Evolutionary conservation across 2,329 filamentous ascomycete genomes (phyloP), one percentile per base, ranked within the genome.

Genomic region (Hymenoscyphus infarciens): DNA sequence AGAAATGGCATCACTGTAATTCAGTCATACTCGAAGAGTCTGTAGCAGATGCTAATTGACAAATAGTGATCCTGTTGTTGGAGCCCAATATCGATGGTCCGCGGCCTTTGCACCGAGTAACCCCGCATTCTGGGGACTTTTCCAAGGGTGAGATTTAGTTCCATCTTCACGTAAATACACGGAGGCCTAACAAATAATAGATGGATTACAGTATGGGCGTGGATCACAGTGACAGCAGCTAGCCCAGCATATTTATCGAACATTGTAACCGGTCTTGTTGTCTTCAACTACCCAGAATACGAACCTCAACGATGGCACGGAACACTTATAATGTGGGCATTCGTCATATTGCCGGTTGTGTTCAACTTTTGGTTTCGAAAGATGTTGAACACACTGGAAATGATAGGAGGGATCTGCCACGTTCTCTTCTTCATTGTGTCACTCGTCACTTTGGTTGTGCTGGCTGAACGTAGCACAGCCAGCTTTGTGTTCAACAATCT

Each of bases 391-490:
- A 69, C 74, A 4, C 68, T 81, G 59, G 78, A 81, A 61, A 74
- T 72, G 0, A 63, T 79, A 5, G 75, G 79, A 38, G 70, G 81
- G 5, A 72, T 77, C 45, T 71, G 80, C 16, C 79, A 81, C 61
- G 69, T 79, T 16, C 64, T 76, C 19, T 78, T 77, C 8, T 81
- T 80, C 62, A 71, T 80, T 55, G 76, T 70, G 1, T 72, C 80
- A 16, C 63, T 81, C 67, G 71, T 75, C 42, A 69, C 72, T 0
- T 77, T 81, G 55, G 73, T 72, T 67, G 27, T 62, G 5, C 56
- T 68, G 31, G 59, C 67, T 27, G 62, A 63, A 29, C 67, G 63
- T 15, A 64, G 64, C 19, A 57, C 66, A 4, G 27, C 65, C n/a
- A 52, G 55, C 8, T 63, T 62, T 16, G 71, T 74, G 19, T 74